phyloP scores from a whole-genome alignment of 163 green algal genomes.

The Picocystis sp. region DNA sequence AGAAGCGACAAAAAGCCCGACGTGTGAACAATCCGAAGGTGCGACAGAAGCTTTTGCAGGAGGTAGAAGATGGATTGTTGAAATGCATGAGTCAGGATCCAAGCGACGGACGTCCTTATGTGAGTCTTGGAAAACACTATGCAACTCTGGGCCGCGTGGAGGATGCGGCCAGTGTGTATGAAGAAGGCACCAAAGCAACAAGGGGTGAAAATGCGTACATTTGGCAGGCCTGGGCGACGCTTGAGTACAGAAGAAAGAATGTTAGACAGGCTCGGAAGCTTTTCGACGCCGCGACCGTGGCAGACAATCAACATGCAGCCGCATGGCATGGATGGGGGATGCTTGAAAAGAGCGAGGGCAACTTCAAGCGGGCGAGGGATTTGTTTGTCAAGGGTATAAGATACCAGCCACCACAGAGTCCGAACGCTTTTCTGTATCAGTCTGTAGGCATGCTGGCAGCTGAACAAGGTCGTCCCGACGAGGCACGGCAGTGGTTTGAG shows the following conservation, averaged over 20 bases:
- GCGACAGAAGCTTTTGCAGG: slow-evolving; percentile 21
- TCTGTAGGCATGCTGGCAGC: slow-evolving; percentile 54
- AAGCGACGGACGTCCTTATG: slow-evolving; percentile 67
- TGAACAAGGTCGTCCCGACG: slow-evolving; percentile 42
- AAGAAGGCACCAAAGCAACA: slow-evolving; percentile 55
- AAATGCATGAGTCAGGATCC: slow-evolving; percentile 42
- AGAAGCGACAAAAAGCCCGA: slow-evolving; percentile 32
- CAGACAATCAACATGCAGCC: slow-evolving; percentile 61
- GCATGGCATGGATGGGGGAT: slow-evolving; percentile 93
- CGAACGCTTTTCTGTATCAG: slow-evolving; percentile 73
- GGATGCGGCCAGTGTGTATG: slow-evolving; percentile 63
- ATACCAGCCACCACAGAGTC: slow-evolving; percentile 6
- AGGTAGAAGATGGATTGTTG: slow-evolving; percentile 27
- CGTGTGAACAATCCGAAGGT: slow-evolving; percentile 14
- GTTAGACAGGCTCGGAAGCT: slow-evolving; percentile 54
- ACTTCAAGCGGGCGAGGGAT: slow-evolving; percentile 52
- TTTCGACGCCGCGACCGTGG: slow-evolving; percentile 77
- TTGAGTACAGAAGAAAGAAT: slow-evolving; percentile 58
- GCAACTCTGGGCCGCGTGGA: slow-evolving; percentile 48
- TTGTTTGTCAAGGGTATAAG: slow-evolving; percentile 51
- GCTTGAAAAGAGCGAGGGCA: slow-evolving; percentile 72
- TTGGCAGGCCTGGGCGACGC: slow-evolving; percentile 68
- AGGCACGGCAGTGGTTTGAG: slow-evolving; percentile 62
- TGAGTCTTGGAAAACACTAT: slow-evolving; percentile 68
- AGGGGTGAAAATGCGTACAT: slow-evolving; percentile 46